Evolutionary conservation across 2,329 filamentous ascomycete species (phyloP), one percentile per base, ranked within the genome.

Genomic region (Diaporthe citri): DNA sequence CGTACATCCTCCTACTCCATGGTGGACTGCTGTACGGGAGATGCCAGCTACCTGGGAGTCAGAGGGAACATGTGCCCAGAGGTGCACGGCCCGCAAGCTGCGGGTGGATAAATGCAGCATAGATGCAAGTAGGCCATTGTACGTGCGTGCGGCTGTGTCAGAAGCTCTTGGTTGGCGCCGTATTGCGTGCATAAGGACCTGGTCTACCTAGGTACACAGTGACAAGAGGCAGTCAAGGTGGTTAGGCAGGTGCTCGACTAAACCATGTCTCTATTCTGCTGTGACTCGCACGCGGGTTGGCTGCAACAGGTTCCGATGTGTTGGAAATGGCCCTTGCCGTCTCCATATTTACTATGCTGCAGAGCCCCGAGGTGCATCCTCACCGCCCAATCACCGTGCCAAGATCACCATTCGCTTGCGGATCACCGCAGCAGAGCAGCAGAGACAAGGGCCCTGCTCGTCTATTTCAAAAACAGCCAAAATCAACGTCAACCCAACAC

Each of bases 271-370:
- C 12, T 17, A 60, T n/a, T 34, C 25, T 56, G 13, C 28, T 34
- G 15, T 56, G 52, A 56, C 52, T 20, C 34, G 59, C n/a, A 31
- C 39, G 36, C 8, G n/a, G 43, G 28, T 31, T 52, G 36, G 70
- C 48, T 62, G 46, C 56, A 72, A 57, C 46, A 39, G 28, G 48
- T 62, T 52, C 70, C 70, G 60, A 72, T 64, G 15, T 55, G 10
- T 64, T 72, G 70, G 70, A 64, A 64, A 55, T 51, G 43, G 59
- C 46, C 70, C 70, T 52, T 51, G 39, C 51, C 70, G 57, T 62
- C 57, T 28, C 70, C 59, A 62, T 62, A 43, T 71, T 36, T 28
- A 31, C 46, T 22, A 22, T 28, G 64, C 64, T 39, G 48, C 64
- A 55, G 48, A 52, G 34, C 34, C 52, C 25, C 22, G 56, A 39